phyloP scores from a whole-genome alignment of 805 yeast species.

The Wickerhamiella kazuoi region DNA sequence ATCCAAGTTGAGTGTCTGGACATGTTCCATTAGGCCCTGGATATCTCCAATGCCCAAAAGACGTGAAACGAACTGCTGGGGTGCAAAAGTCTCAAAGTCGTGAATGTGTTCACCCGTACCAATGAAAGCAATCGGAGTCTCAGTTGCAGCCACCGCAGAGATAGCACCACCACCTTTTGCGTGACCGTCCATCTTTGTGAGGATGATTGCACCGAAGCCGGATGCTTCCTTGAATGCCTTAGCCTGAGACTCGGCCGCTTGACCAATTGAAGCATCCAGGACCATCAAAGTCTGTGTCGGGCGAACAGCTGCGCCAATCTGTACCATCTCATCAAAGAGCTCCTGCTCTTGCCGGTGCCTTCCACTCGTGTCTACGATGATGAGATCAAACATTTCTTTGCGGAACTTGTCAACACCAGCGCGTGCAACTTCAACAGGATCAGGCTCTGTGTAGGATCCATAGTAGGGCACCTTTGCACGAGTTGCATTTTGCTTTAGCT shows the following conservation, averaged over 20 bases:
- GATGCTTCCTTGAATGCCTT: slow-evolving; percentile 85
- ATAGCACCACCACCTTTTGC: slow-evolving; percentile 99
- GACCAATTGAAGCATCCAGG: slow-evolving; percentile 92
- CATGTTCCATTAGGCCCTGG: slow-evolving; percentile 86
- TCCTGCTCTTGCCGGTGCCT: slow-evolving; percentile 91
- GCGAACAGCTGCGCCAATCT: slow-evolving; percentile 67
- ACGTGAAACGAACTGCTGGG: slow-evolving; percentile 77
- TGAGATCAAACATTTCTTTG: slow-evolving; percentile 78
- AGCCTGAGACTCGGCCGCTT: slow-evolving; percentile 92
- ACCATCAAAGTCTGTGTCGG: slow-evolving; percentile 98
- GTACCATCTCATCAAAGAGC: slow-evolving; percentile 84
- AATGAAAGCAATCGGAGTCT: slow-evolving; percentile 85
- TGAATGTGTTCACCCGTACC: slow-evolving; percentile 98
- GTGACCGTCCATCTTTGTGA: slow-evolving; percentile 96
- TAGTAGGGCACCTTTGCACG: slow-evolving; percentile 86
- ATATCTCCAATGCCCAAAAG: slow-evolving; percentile 89
- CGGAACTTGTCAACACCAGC: slow-evolving; percentile 88
- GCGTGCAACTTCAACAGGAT: slow-evolving; percentile 79
- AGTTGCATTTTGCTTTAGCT: slow-evolving; percentile 90
- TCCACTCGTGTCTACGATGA: slow-evolving; percentile 95
- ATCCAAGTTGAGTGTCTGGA: slow-evolving; percentile 68
- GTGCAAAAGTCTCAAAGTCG: slow-evolving; percentile 82
- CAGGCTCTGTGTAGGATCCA: slow-evolving; percentile 90
- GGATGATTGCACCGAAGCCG: slow-evolving; percentile 83
- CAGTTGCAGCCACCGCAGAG: slow-evolving; percentile 93